phyloP scores from a whole-genome alignment of 371 early-diverging fungal genomes.

The Aphelidium insulamus region DNA sequence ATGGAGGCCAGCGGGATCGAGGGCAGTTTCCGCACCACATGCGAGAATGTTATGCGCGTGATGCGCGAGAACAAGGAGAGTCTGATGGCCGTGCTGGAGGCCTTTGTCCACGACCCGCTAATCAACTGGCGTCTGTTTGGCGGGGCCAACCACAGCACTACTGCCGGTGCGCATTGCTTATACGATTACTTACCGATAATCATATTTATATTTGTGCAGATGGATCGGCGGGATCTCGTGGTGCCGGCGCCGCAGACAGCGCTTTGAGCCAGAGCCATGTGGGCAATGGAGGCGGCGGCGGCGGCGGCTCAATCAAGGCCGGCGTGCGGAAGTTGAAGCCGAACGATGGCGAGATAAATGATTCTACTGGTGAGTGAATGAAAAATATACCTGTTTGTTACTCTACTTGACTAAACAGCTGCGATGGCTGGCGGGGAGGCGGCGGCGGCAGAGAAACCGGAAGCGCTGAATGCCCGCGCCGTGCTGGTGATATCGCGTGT shows the following conservation, averaged over 20 bases:
- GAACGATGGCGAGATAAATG: no score
- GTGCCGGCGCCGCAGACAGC: no score
- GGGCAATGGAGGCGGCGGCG: conserved; percentile 1
- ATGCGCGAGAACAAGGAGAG: conserved; percentile 86
- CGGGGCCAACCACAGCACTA: not conserved
- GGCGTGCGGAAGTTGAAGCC: no score
- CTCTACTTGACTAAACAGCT: no score
- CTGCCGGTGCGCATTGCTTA: conserved; percentile 16
- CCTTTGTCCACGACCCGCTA: conserved; percentile 92
- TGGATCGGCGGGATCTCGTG: not conserved
- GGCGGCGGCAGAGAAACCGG: not conserved
- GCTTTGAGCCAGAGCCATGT: conserved; percentile 3
- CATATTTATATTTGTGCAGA: conserved; percentile 1
- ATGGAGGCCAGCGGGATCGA: conserved; percentile 95
- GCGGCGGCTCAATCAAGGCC: no score
- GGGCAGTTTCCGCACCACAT: conserved; percentile 84
- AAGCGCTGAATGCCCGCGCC: conserved; percentile 23
- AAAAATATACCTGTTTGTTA: no score
- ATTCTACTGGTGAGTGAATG: no score
- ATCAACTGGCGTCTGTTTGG: conserved; percentile 68
- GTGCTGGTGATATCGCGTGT: conserved; percentile 33
- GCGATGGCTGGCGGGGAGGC: conserved; percentile 4
- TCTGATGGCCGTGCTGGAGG: conserved; percentile 94
- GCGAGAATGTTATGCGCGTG: conserved; percentile 90
- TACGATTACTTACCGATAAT: conserved; percentile 4